phyloP scores from a whole-genome alignment of 495 filamentous ascomycete species.

The Pyronema omphalodes region DNA sequence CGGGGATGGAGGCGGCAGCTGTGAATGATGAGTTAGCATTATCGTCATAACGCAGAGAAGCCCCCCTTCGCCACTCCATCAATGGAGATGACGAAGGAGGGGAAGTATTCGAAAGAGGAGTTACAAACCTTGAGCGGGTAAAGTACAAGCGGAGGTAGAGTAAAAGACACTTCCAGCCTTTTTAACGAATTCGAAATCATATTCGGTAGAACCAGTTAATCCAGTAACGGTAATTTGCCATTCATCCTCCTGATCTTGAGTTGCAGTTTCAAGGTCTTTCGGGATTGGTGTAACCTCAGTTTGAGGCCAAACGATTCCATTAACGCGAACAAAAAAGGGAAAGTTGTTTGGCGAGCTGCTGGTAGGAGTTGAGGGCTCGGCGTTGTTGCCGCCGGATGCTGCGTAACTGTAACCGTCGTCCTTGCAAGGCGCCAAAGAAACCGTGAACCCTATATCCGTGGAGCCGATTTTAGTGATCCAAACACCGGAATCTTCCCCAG shows the following conservation, averaged over 20 bases:
- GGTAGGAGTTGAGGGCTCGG: too few relatives aligned
- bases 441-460: slow-evolving; percentile 19
- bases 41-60: background rate
- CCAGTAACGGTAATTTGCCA: slow-evolving; percentile 23
- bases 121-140: slow-evolving; percentile 23
- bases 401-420: slow-evolving; percentile 12
- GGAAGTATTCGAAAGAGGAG: background rate
- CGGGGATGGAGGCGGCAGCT: slow-evolving; percentile 12
- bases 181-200: slow-evolving; percentile 25
- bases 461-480: slow-evolving; percentile 25
- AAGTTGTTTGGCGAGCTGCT: background rate
- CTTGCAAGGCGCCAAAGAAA: slow-evolving; percentile 15
- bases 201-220: slow-evolving; percentile 22
- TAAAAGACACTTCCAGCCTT: slow-evolving; percentile 18
- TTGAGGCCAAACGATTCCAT: slow-evolving; percentile 24
- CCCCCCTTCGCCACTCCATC: background rate
- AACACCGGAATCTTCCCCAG: slow-evolving; percentile 16
- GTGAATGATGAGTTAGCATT: slow-evolving; percentile 8
- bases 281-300: slow-evolving; percentile 10
- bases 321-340: slow-evolving; percentile 23
- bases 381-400: slow-evolving; percentile 11
- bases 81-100: background rate
- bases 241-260: slow-evolving; percentile 18
- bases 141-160: slow-evolving; percentile 20
- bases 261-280: slow-evolving; percentile 1